Evolutionary conservation across 2,329 filamentous ascomycete species (phyloP), one percentile per base, ranked within the genome.

Genomic region (Phialocephala subalpina): DNA sequence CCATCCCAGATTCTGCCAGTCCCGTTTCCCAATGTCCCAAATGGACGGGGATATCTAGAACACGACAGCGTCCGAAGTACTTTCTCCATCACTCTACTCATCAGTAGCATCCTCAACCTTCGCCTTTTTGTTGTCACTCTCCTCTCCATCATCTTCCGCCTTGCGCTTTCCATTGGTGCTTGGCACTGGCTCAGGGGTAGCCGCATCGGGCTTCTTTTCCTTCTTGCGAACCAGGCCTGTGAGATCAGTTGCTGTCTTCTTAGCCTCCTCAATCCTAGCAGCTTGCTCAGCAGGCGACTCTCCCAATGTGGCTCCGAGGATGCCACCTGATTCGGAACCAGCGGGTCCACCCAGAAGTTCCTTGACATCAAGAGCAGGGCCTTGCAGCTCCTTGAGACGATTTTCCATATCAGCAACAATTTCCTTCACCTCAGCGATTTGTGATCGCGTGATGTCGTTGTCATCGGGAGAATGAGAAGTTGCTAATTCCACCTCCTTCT

Each of bases 401-500:
- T 90, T 86, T 80, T 93, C 89, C 87, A 96, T 92, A 71, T 96
- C 92, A 61, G 85, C 84, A 57, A 95, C 85, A 70, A 96, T 88
- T 67, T 94, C 90, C 79, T 92, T 92, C 70, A 92, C 90, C 67
- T 96, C 91, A 61, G 82, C 79, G 67, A 96, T 91, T 66, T 86
- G 83, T 67, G 82, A 83, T 72, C 87, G 82, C 49, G 85, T 85
- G 68, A 87, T 75, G 58, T 91, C 89, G 69, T 89, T 90, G 66
- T 92, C 89, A 73, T 91, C 89, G 35, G 87, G 87, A 63, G 86
- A 86, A 62, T 88, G 86, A 67, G 86, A 82, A 33, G 86, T 86
- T 1, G 86, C 83, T 7, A 94, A 82, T 56, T 89, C 86, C 5
- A 88, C 86, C 75, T 93, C 88, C 76, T 92, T 91, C 72, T 85